Evolutionary conservation across 208 protist genomes (phyloP).

Genomic region (Crithidia mellificae): DNA sequence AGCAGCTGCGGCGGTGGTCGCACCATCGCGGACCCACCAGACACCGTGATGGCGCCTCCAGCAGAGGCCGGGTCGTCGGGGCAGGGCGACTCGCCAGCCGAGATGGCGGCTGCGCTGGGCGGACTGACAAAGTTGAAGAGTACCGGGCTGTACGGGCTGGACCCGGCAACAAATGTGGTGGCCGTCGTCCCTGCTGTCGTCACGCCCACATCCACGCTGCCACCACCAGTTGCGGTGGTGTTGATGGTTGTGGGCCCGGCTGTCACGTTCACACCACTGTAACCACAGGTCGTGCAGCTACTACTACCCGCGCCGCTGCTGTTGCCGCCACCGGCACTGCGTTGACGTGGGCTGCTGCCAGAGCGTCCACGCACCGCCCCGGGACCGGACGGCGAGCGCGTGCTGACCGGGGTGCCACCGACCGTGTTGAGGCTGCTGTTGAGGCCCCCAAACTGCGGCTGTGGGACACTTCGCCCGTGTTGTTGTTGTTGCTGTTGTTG

Average conservation of each 20-base stretch:
- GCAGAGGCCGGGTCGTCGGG: too few species aligned
- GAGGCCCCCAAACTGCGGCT: not conserved
- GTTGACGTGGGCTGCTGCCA: slow-evolving; percentile 7
- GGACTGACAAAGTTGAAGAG: slow-evolving; percentile 12
- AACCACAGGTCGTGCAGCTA: too few species aligned
- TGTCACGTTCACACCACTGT: too few species aligned
- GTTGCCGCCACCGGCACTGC: not conserved
- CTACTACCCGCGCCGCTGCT: too few species aligned
- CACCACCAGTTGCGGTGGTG: too few species aligned
- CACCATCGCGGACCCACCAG: not conserved
- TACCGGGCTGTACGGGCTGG: slow-evolving; percentile 3
- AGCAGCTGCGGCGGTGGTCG: slow-evolving; percentile 12
- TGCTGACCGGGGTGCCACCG: not conserved
- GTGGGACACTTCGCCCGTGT: too few species aligned
- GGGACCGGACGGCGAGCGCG: not conserved
- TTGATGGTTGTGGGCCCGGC: too few species aligned
- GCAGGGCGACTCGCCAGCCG: slow-evolving; percentile 2
- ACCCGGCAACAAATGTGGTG: not conserved
- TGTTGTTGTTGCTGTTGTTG: not conserved
- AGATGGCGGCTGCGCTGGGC: slow-evolving; percentile 4
- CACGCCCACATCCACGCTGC: too few species aligned
- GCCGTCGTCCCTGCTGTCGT: too few species aligned
- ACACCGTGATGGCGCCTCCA: too few species aligned
- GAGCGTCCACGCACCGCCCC: not conserved
- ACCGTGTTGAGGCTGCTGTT: slow-evolving; percentile 7